Conservation (phyloP, 2,329 filamentous ascomycete genomes). For the Davidsoniella eucalypti region DNA sequence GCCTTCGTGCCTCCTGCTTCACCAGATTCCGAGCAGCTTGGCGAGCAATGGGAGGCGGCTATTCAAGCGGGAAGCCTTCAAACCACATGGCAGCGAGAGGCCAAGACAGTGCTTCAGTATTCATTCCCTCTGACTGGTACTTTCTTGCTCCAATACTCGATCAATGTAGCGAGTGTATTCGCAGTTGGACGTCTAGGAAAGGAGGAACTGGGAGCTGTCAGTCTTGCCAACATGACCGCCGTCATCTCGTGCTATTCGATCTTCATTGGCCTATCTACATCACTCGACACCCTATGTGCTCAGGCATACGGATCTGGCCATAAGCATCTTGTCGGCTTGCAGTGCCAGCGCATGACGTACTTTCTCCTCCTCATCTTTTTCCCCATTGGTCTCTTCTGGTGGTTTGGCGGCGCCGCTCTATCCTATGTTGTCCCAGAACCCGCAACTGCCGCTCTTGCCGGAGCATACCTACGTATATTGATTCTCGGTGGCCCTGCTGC, state of each 20-base stretch:
- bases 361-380: conserved; percentile 58
- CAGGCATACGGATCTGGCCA: conserved; percentile 88
- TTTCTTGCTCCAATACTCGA: conserved; percentile 66
- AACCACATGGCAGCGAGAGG: conserved; percentile 82
- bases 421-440: conserved; percentile 25
- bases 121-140: conserved; percentile 55
- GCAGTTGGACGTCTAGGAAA: conserved; percentile 61
- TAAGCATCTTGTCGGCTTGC: conserved; percentile 71
- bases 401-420: conserved; percentile 50
- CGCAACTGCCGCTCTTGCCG: conserved; percentile 53
- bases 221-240: conserved; percentile 53
- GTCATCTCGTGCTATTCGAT: conserved; percentile 65
- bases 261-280: conserved; percentile 74
- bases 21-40: conserved; percentile 39
- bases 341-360: conserved; percentile 65
- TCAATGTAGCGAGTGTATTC: conserved; percentile 70
- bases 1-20: conserved; percentile 15
- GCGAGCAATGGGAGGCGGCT: conserved; percentile 71
- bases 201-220: conserved; percentile 32
- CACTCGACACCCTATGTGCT: conserved; percentile 78
- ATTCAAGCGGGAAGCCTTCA: conserved; percentile 65
- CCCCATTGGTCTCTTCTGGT: conserved; percentile 58
- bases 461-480: conserved; percentile 55
- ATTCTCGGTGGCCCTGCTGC: conserved; percentile 60
- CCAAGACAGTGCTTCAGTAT: conserved; percentile 61